Base-by-base conservation (phyloP, 257 asterid genomes). In the Perilla frutescens region DNA sequence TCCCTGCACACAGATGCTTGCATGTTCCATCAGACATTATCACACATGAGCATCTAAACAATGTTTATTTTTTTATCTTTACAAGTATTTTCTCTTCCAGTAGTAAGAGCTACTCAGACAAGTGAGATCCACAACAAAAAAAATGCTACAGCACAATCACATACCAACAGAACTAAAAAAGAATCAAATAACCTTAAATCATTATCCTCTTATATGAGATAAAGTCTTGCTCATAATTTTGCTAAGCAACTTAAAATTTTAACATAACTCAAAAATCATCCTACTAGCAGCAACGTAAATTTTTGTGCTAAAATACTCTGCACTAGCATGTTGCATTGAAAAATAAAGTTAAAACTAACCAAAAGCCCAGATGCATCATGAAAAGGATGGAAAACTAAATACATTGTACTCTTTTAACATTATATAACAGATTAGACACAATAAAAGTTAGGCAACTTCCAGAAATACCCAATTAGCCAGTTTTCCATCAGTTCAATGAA, bases 1-100 rank as follows among this genome's bases (percentile, higher is more conserved):
- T 34, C 98, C 98, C 98, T 92, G 80, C 55, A 73, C 47, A 74
- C 41, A 58, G 26, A 1, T 20, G 26, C 26, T 59, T 4, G 49
- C 41, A 44, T 8, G 41, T 10, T 50, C 26, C 50, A 12, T 67
- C 56, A 80, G 36, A 31, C 37, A 67, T 43, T 0, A 55, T 45
- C 48, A 41, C 68, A 69, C 34, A 53, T 11, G 59, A 8, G 59
- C 56, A 73, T 62, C 73, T 14, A 71, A 40, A 6, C 7, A 20
- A 73, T 31, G 7, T 26, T 15, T 20, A 11, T 29, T 41, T 29
- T 31, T 8, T 54, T 13, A 26, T 8, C 26, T 60, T 31, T 26
- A 57, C 32, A 40, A 37, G 15, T 57, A 13, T 29, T 29, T 67
- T 40, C 61, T 26, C 53, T 62, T 41, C 36, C 55, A 57, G 55